Evolutionary conservation across 495 filamentous ascomycete species (phyloP).

Genomic region (Articulospora tetracladia): DNA sequence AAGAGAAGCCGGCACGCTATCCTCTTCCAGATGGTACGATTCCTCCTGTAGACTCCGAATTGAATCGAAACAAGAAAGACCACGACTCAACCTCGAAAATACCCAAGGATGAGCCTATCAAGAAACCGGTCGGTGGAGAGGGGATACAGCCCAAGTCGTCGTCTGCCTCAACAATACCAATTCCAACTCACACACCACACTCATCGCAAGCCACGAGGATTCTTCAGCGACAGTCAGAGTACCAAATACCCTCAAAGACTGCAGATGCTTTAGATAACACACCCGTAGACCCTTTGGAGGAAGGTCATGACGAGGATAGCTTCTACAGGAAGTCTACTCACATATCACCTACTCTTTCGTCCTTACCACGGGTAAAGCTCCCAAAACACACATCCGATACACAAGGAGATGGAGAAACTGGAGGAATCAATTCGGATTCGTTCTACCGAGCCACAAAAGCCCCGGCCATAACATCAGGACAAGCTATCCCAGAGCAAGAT

Average conservation of each 20-base stretch:
- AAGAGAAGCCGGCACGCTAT: conserved; percentile 35
- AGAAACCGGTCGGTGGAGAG: conserved; percentile 20
- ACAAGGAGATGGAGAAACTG: conserved; percentile 29
- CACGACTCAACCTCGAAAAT: conserved; percentile 8
- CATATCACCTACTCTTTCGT: conserved; percentile 44
- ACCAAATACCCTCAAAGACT: conserved; percentile 48
- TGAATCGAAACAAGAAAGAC: conserved; percentile 5
- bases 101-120: conserved; percentile 22
- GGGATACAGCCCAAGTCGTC: conserved; percentile 30
- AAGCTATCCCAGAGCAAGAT: conserved; percentile 28
- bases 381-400: conserved; percentile 45
- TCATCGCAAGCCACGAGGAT: conserved; percentile 37
- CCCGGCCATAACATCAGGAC: conserved; percentile 1
- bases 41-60: conserved; percentile 22
- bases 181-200: conserved; percentile 6
- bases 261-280: conserved; percentile 33
- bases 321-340: conserved; percentile 51
- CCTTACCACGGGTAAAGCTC: conserved; percentile 55
- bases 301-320: conserved; percentile 51
- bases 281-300: conserved; percentile 14
- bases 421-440: conserved; percentile 53
- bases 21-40: conserved; percentile 43
- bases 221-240: conserved; percentile 50
- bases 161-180: conserved; percentile 27
- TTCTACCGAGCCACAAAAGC: conserved; percentile 27